Evolutionary conservation across 192 early-diverging fungal species (phyloP), one percentile per base, ranked within the genome.

Genomic region (Thoreauomyces humboldtii): DNA sequence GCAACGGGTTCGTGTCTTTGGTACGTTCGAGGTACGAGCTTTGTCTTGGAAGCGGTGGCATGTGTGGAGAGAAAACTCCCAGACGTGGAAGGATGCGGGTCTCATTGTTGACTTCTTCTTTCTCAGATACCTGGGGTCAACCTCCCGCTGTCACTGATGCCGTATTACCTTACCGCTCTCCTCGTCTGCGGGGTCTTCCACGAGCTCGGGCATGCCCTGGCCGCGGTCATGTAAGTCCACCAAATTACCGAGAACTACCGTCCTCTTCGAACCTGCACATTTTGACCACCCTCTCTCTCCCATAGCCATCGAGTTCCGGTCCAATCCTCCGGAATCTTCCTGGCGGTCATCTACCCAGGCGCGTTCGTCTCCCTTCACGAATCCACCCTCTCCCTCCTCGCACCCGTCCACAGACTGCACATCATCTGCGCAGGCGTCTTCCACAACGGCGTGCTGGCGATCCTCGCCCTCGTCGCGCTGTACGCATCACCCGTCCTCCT

Each of bases 371-470:
- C 85, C 52, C 63, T 91, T 25, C 73, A 77, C 1, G 57, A 77
- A 4, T 62, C 76, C 28, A 53, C 62, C 22, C 50, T 91, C 25
- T 46, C 62, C 15, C 43, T 71, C 17, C 59, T 82, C 32, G 63
- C 72, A 3, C 76, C 84, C 17, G 25, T 73, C 0, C 66, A 73
- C 34, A 79, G 81, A 44, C 69, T 91, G 27, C 67, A 76, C 24
- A 81, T 91, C 25, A 73, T 87, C 4, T 91, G 88, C 64, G 89
- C 88, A 0, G 89, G 89, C 24, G 88, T 91, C 0, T 89, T 86
- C 86, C 87, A 91, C 52, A 91, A 91, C 57, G 51, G 72, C 6
- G 67, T 87, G 0, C 34, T 91, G 25, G 87, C 76, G 55, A 6
- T 77, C 2, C 34, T 66, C 1, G 72, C 72, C 7, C 70, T 65